Evolutionary conservation across 306 rosid genomes (phyloP).

Genomic region (Prosopis cineraria): DNA sequence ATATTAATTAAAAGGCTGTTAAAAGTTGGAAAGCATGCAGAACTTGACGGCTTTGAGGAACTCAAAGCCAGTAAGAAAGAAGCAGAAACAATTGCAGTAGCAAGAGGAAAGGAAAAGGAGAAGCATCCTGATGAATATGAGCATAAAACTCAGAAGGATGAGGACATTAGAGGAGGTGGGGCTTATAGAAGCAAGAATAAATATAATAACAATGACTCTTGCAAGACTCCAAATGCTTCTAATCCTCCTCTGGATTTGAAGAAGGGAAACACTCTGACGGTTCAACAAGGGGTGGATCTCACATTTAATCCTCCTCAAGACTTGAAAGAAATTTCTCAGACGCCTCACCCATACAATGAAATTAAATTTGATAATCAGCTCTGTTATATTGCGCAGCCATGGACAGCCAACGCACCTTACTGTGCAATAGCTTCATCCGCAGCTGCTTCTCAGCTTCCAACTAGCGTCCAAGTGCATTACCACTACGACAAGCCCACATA

Average conservation of each 20-base stretch:
- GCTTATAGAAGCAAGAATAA: conserved; percentile 10
- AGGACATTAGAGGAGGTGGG: conserved; percentile 11
- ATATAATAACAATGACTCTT: not conserved
- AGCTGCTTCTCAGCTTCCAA: not conserved
- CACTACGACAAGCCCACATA: conserved; percentile 11
- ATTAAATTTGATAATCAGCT: conserved; percentile 23
- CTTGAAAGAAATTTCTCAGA: no score
- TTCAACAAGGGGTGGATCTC: not conserved
- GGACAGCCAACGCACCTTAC: conserved; percentile 30
- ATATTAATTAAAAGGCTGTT: conserved; percentile 40
- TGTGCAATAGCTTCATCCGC: conserved; percentile 26
- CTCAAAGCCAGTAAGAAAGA: conserved; percentile 18
- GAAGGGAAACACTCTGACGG: not conserved
- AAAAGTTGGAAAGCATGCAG: conserved; percentile 48
- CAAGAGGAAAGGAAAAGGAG: conserved; percentile 27
- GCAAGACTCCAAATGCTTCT: not conserved
- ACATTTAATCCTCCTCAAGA: not conserved
- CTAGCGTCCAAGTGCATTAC: conserved; percentile 22
- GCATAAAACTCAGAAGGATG: conserved; percentile 10
- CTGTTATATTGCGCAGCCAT: conserved; percentile 31
- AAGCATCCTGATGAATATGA: conserved; percentile 1
- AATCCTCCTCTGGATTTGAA: no score
- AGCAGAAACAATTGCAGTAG: conserved; percentile 5
- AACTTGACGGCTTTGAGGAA: conserved; percentile 24
- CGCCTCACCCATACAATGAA: not conserved